Evolutionary conservation across 148 eudicot genomes (phyloP).

Genomic region (Camellia japonica): DNA sequence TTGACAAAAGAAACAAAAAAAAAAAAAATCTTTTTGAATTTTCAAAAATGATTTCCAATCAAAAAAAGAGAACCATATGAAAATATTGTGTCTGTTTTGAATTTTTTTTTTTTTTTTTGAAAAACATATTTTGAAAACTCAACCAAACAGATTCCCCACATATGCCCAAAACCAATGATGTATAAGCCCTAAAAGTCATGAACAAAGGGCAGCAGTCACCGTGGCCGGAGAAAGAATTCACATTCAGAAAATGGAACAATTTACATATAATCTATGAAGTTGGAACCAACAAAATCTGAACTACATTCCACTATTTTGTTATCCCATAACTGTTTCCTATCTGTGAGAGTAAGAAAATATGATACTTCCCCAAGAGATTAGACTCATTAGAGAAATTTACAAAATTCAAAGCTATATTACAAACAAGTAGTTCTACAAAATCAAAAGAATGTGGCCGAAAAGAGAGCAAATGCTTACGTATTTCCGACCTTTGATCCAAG

Average conservation of each 20-base stretch:
- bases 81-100: too few relatives aligned
- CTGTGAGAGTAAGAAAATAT: not conserved
- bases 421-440: constrained; percentile 3
- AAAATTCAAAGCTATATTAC: not conserved
- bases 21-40: too few relatives aligned
- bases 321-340: not conserved
- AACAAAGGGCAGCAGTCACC: too few relatives aligned
- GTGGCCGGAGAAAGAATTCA: not conserved
- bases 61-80: too few relatives aligned
- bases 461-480: constrained; percentile 57
- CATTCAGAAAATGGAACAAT: not conserved
- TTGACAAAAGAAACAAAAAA: too few relatives aligned
- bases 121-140: too few relatives aligned
- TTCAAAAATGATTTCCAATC: too few relatives aligned
- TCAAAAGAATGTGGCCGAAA: not conserved
- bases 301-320: not conserved
- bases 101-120: too few relatives aligned
- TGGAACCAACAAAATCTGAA: not conserved
- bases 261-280: not conserved
- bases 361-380: not conserved
- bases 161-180: not conserved
- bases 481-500: constrained; percentile 83
- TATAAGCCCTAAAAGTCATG: not conserved
- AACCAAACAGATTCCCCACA: not conserved
- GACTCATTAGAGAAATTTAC: not conserved